Base-by-base conservation (phyloP, 2,329 filamentous ascomycete species). In the Cladophialophora psammophila region DNA sequence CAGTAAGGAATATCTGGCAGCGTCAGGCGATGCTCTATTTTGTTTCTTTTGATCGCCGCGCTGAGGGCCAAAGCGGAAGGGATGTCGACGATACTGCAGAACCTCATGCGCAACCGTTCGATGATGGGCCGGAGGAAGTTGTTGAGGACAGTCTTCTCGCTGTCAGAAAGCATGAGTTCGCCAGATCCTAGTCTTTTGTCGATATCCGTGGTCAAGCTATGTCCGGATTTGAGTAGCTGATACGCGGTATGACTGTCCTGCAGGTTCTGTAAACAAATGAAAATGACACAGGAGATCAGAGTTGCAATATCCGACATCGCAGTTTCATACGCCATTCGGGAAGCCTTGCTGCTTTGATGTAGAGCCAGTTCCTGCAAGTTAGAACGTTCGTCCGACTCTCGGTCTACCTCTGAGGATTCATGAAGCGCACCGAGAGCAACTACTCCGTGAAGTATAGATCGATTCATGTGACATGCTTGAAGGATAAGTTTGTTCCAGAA, bases 401-500 rank as follows among this genome's bases (percentile, higher is more conserved):
- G 53, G 26, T 70, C 67, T 1, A 63, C 48, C 48, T 72, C 70
- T 56, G 65, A 69, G 18, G 70, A 70, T 64, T 76, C 75, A 58
- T 76, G 75, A 8, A 76, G 57, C 6, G 75, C 72, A 12, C 75
- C 75, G 8, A 76, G 61, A 8, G 75, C 75, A 32, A 76, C 72
- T 59, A 75, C 70, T 9, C 73, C 71, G 64, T 76, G 74, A 62
- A 75, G 74, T 20, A 76, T 69, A 1, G 74, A 72, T 36, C 69
- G 74, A 55, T 76, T 74, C 10, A 73, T 68, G 48, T 75, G 74
- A 36, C 71, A 75, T 12, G 74, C 73, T 57, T 76, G 75, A 57
- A 75, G 69, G 8, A 76, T 72, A 2, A 75, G 57, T 18, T 72
- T 69, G 56, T 71, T 74, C 75, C 75, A 76, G 48, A 76, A 76